Base-by-base conservation (phyloP, 495 filamentous ascomycete genomes). In the Talaromyces liani region DNA sequence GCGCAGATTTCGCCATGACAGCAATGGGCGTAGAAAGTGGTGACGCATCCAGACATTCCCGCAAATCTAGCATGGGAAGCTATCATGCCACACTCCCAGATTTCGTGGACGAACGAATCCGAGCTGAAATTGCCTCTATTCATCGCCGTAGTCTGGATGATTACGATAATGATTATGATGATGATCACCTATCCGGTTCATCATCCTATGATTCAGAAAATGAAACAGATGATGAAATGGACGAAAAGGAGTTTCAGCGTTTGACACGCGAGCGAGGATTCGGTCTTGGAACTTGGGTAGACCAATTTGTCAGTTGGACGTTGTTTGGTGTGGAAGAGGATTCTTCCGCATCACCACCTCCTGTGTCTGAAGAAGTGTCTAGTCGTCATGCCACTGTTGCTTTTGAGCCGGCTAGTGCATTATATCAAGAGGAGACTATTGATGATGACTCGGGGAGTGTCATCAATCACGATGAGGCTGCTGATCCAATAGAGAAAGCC, bases 231-330 rank as follows among this genome's bases (percentile, higher is more conserved):
- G 75, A 75, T 60, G 76, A 79, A 3, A 73, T 79, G 22, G 78
- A 79, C 58, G 79, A 81, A 53, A 71, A 69, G 14, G 77, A 80
- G 67, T 39, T 80, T 36, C 77, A 77, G 64, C 73, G 68, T n/a
- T 64, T 80, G 1, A 79, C 77, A 6, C 75, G 80, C 60, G 79
- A 85, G 63, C 81, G 81, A n/a, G 84, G 83, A 51, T 86, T 85
- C 60, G 87, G 88, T 4, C 73, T 92, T n/a, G 88, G 88, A 0
- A 81, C 84, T 9, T 91, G 88, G 86, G 80, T 97, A 65, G 90
- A 90, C 66, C 80, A 82, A 55, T 67, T 92, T 63, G 82, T 92
- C 41, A 87, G 87, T 6, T 92, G 91, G 83, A 88, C 86, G 16
- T 73, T 94, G 18, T 93, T 94, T 72, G 84, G 87, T 7, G 87